Evolutionary conservation across 2,329 filamentous ascomycete species (phyloP).

Genomic region (Fusarium sp.): DNA sequence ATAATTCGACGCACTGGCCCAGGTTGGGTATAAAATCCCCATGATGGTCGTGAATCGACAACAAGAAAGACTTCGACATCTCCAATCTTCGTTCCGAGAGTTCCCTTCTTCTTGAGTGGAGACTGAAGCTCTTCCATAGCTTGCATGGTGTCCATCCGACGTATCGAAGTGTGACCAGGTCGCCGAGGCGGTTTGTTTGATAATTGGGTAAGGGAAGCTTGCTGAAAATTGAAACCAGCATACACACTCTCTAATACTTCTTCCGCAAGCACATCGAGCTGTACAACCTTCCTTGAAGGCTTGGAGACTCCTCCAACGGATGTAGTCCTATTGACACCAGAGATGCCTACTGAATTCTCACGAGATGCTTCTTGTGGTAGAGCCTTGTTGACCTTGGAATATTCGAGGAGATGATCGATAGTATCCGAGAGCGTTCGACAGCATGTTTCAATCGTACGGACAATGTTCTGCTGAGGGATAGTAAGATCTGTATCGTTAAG

Average conservation of each 20-base stretch:
- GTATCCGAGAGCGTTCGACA: conserved; percentile 66
- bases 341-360: conserved; percentile 1
- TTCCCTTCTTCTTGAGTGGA: neutral
- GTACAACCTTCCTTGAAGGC: conserved; percentile 44
- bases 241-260: conserved; percentile 63
- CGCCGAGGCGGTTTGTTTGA: conserved; percentile 16
- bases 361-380: conserved; percentile 13
- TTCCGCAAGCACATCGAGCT: conserved; percentile 59
- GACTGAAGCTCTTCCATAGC: conserved; percentile 51
- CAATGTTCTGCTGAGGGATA: conserved; percentile 61
- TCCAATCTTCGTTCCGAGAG: conserved; percentile 29
- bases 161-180: conserved; percentile 34
- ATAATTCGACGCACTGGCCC: conserved; percentile 67
- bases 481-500: conserved; percentile 65
- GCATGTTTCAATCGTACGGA: conserved; percentile 65
- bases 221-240: conserved; percentile 59
- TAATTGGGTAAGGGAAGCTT: conserved; percentile 41
- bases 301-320: conserved; percentile 25
- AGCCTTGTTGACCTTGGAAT: conserved; percentile 66
- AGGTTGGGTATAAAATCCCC: conserved; percentile 67
- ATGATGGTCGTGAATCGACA: conserved; percentile 60
- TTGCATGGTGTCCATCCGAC: conserved; percentile 57
- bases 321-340: neutral
- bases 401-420: conserved; percentile 67
- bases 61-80: conserved; percentile 50